These are phyloP conservation scores for Microdochium nivale DNA, from an alignment of 2,329 filamentous ascomycete species.

Conservation along the genomic window DNA sequence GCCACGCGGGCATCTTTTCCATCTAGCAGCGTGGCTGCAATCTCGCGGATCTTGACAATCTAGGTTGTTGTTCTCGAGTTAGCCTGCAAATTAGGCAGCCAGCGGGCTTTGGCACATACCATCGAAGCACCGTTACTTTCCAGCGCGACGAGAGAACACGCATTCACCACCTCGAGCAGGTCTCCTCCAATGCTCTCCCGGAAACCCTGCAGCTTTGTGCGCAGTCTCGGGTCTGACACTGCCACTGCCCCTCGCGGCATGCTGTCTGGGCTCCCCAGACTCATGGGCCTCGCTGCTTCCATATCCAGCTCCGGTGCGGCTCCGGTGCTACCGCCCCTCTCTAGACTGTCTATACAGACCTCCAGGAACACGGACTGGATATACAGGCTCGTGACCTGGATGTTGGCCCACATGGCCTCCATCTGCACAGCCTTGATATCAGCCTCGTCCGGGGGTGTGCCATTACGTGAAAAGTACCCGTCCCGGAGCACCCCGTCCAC, in stretches of 20 bases:
- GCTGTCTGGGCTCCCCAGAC: background rate
- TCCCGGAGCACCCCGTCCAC: background rate
- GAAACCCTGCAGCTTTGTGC: constrained; percentile 1
- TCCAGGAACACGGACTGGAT: constrained; percentile 14
- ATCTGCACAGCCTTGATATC: constrained; percentile 4
- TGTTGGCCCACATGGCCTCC: constrained; percentile 14
- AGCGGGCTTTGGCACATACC: constrained; percentile 1
- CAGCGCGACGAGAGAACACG: constrained; percentile 4
- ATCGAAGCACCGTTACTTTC: constrained; percentile 13
- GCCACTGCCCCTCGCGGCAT: background rate
- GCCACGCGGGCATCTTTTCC: background rate
- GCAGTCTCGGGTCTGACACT: background rate
- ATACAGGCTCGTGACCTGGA: constrained; percentile 14
- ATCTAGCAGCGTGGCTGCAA: constrained; percentile 11
- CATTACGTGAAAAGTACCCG: background rate
- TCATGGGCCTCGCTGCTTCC: background rate
- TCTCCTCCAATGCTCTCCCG: constrained; percentile 6
- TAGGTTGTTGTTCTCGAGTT: background rate
- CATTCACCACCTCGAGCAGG: constrained; percentile 6
- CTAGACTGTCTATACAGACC: constrained; percentile 3
- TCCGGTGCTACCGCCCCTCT: background rate
- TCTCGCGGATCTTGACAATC: constrained; percentile 14
- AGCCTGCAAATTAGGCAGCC: background rate
- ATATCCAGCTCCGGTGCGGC: constrained; percentile 1
- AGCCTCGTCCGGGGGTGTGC: background rate